Evolutionary conservation across 2,329 filamentous ascomycete genomes (phyloP), one percentile per base, ranked within the genome.

Genomic region (Alternaria ventricosa): DNA sequence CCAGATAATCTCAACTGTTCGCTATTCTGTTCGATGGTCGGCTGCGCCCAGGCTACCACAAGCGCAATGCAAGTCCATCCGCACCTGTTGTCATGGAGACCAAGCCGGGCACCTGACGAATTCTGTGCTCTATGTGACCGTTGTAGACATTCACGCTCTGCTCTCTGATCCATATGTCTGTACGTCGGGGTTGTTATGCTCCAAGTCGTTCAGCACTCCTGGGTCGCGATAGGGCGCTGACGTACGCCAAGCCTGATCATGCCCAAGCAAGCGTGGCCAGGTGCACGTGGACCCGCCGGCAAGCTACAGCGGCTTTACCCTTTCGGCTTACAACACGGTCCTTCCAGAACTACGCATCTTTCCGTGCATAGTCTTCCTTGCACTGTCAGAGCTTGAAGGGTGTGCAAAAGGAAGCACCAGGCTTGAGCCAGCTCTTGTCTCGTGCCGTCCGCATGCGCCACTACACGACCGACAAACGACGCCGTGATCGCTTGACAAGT

Each of bases 221-320:
- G 20, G 23, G 13, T 41, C 36, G 47, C 36, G 47, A 54, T 54
- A 43, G 28, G 44, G 49, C 27, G 41, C 46, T 63, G 61, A 63
- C 61, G 61, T 63, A 44, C 41, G 61, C 61, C 61, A 63, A 63
- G 61, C 57, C 22, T 11, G 33, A 15, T 20, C 20, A 12, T 41
- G 30, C 12, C 23, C 46, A 36, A 23, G 50, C 36, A 41, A 41
- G 36, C 36, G 36, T 41, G 36, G 36, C 36, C 36, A 41, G n/a
- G 36, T 41, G 36, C 36, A 41, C 36, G 36, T 41, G 36, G 36
- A 18, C 36, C 36, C 36, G 25, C 28, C 44, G 51, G 61, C 30
- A 27, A 60, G 49, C 45, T 49, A 55, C 43, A 46, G 33, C 57
- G 28, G 28, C 51, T 12, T 15, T 44, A 36, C 57, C 28, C 55